Evolutionary conservation across 2,329 filamentous ascomycete species (phyloP).

Genomic region (Aureobasidium vineae): DNA sequence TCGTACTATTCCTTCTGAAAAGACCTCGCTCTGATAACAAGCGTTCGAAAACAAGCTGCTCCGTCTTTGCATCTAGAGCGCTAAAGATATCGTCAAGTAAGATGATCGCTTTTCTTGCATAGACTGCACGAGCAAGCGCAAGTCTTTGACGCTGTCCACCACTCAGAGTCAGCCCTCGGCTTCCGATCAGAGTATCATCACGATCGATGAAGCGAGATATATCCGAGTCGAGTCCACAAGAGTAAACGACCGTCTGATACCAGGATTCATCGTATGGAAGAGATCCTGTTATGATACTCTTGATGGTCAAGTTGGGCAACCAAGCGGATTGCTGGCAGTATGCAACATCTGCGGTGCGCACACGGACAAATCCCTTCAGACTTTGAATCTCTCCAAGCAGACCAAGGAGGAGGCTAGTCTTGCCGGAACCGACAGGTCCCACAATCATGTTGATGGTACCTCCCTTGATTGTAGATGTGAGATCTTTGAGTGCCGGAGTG

Average conservation of each 20-base stretch:
- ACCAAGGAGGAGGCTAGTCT: background rate
- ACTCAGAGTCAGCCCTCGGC: conserved; percentile 79
- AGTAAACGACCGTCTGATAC: conserved; percentile 67
- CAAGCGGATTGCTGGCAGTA: conserved; percentile 47
- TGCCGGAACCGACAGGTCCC: conserved; percentile 7
- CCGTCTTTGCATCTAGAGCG: conserved; percentile 64
- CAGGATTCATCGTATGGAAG: conserved; percentile 61
- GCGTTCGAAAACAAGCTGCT: conserved; percentile 44
- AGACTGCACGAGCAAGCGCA: conserved; percentile 67
- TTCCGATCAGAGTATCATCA: conserved; percentile 70
- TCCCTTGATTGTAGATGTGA: background rate
- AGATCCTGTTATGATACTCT: conserved; percentile 75
- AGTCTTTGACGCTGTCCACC: conserved; percentile 83
- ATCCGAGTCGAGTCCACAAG: conserved; percentile 73
- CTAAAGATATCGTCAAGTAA: conserved; percentile 78
- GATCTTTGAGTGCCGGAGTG: background rate
- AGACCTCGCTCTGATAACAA: conserved; percentile 46
- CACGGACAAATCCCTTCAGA: background rate
- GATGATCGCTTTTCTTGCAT: conserved; percentile 72
- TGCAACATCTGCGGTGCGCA: background rate
- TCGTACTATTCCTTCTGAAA: conserved; percentile 41
- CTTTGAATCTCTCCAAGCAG: conserved; percentile 5
- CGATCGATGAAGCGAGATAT: conserved; percentile 74
- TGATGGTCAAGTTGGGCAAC: conserved; percentile 79
- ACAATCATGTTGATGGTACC: background rate